These are phyloP conservation scores for Myriangium duriaei DNA, from an alignment of 2,329 filamentous ascomycete genomes.

Conservation along the genomic window DNA sequence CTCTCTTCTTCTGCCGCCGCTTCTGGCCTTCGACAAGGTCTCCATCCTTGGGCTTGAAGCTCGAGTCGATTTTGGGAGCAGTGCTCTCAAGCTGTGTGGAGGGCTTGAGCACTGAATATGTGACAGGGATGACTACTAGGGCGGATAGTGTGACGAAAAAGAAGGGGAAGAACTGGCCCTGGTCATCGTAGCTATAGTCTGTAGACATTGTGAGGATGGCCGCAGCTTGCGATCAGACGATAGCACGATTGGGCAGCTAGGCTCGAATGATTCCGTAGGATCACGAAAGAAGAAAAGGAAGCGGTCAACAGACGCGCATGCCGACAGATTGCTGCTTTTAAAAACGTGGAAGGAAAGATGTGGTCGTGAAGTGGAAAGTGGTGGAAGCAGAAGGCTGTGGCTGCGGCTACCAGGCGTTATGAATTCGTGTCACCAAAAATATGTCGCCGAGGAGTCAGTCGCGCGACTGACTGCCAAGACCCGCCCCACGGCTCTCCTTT, in stretches of 20 bases:
- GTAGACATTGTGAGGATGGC: constrained; percentile 59
- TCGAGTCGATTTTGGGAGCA: constrained; percentile 68
- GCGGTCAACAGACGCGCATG: neutral
- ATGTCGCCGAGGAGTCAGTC: too few species aligned
- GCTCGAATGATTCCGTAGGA: neutral
- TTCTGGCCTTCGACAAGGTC: constrained; percentile 73
- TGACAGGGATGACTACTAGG: constrained; percentile 62
- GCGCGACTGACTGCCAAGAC: too few species aligned
- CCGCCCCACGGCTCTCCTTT: too few species aligned
- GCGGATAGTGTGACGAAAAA: constrained; percentile 86
- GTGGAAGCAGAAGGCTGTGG: constrained; percentile 3
- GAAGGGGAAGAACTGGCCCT: constrained; percentile 98
- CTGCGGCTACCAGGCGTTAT: constrained; percentile 2
- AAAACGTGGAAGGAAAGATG: neutral
- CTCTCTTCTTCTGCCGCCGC: constrained; percentile 76
- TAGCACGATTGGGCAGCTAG: neutral
- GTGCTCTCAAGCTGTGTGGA: constrained; percentile 66
- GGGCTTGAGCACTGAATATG: constrained; percentile 74
- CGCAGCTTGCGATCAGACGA: neutral
- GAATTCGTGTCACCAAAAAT: constrained; percentile 10
- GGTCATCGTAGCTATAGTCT: constrained; percentile 97
- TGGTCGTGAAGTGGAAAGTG: neutral
- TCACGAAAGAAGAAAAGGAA: neutral
- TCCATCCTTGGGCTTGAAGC: constrained; percentile 70
- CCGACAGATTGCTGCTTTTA: neutral